A percentile compares a stretch with the other conserved stretches of the same genome.
These are phyloP conservation scores for Zygnema circumcarinatum DNA, from an alignment of 139 green algal species.

Conservation along the genomic window DNA sequence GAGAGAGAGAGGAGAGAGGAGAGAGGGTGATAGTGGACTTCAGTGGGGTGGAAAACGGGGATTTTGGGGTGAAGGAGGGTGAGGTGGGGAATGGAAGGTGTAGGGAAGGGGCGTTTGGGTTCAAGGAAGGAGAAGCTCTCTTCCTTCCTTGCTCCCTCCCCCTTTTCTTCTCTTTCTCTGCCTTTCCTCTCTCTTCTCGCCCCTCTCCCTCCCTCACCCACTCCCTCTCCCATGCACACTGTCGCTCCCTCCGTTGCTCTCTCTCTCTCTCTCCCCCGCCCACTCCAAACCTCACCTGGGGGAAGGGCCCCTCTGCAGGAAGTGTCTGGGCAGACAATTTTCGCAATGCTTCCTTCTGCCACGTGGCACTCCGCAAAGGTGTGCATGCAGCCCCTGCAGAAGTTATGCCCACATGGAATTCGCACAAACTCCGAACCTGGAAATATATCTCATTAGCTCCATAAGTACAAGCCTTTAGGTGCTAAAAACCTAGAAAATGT, in stretches of 20 bases:
- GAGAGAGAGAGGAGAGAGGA: neutral
- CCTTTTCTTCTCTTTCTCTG: too few relatives aligned
- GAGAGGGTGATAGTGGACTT: neutral
- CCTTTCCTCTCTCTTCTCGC: too few relatives aligned
- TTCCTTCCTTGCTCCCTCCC: too few relatives aligned
- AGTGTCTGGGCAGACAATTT: constrained; percentile 75
- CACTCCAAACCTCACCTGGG: constrained; percentile 49
- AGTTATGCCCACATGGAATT: constrained; percentile 73
- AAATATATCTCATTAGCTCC: constrained; percentile 9
- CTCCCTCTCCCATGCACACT: too few relatives aligned
- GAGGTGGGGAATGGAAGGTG: too few relatives aligned
- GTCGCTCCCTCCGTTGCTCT: too few relatives aligned
- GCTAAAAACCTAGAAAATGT: too few relatives aligned
- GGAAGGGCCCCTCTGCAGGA: constrained; percentile 68
- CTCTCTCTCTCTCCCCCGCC: too few relatives aligned
- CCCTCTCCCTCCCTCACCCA: too few relatives aligned
- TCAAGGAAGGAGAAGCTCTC: too few relatives aligned
- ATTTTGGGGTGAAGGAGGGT: constrained; percentile 31
- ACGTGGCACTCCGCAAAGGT: constrained; percentile 67
- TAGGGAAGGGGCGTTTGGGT: too few relatives aligned
- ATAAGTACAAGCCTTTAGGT: too few relatives aligned
- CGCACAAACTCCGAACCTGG: constrained; percentile 26
- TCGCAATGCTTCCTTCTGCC: constrained; percentile 68
- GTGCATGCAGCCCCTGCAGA: constrained; percentile 76
- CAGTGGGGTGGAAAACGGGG: neutral